Base-by-base conservation (phyloP, 164 flowering plant species). In the Hamamelis virginiana region DNA sequence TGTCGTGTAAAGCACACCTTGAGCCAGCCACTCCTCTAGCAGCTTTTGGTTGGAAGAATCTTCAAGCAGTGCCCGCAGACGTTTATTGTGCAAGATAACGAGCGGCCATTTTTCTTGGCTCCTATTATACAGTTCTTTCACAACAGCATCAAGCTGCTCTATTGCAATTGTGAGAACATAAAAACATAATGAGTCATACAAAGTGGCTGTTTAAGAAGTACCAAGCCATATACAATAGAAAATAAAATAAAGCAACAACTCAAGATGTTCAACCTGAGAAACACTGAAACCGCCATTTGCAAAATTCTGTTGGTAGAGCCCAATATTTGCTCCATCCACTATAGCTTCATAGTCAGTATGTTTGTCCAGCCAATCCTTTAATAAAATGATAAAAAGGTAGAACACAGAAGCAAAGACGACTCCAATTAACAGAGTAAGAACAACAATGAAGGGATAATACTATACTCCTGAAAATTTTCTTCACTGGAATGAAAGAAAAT, bases 301-400 rank as follows among this genome's bases (percentile, higher is more conserved):
- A 80, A 91, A 91, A 77, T 94, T 94, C 64, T 91, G 97, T 70
- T 89, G 91, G 76, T 87, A 89, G 23, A 90, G 88, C 10, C 86
- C 95, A 68, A 91, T 69, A 81, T 94, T 94, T 69, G 96, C 98
- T 74, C 88, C 98, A 78, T 91, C 97, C 59, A 94, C 88, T 59
- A 91, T 72, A 67, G 85, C 86, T 77, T 88, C 91, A 80, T 81
- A 90, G 19, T 78, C 77, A 58, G 74, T 71, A 75, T 85, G 83
- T 55, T 74, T 72, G 12, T 87, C 89, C 68, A 94, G 69, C 98
- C 97, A 94, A 38, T 80, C 86, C 98, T 94, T 41, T 25, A 59
- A 56, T 9, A 62, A 50, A 23, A 25, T 33, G 41, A 6, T 18
- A 68, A 23, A 38, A 13, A 16, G 1, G 18, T 48, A 57, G 0